A percentile compares a stretch with the other conserved stretches of the same genome.
phyloP scores from a whole-genome alignment of 1,284 basidiomycete species.

The Fomitopsis betulina region DNA sequence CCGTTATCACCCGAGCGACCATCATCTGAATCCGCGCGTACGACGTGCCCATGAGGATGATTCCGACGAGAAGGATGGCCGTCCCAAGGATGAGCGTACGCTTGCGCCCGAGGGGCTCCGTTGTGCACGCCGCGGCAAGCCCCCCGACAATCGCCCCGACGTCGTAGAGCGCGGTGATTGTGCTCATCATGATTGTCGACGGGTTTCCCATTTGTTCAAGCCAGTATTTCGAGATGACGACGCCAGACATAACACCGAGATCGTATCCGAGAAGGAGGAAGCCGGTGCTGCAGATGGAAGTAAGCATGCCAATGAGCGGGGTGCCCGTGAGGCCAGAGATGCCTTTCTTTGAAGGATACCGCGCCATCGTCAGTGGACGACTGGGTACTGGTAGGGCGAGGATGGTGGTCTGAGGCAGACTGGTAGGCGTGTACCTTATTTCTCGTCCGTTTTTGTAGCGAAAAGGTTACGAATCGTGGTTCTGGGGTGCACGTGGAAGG shows the following conservation, averaged over 20 bases:
- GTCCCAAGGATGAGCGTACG: conserved; percentile 36
- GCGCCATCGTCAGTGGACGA: too few species aligned
- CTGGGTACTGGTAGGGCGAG: too few species aligned
- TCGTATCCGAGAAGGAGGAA: conserved; percentile 43
- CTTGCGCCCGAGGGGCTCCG: conserved; percentile 32
- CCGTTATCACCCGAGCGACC: conserved; percentile 49
- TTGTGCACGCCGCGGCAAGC: conserved; percentile 12
- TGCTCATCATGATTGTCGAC: conserved; percentile 38
- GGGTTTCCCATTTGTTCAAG: conserved; percentile 38
- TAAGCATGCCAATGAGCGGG: conserved; percentile 6
- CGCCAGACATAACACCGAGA: conserved; percentile 45
- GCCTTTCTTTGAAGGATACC: not conserved
- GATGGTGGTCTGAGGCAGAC: too few species aligned
- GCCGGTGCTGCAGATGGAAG: conserved; percentile 18
- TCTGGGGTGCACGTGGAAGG: too few species aligned
- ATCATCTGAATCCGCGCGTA: conserved; percentile 33
- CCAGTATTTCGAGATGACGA: conserved; percentile 38
- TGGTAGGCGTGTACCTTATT: too few species aligned
- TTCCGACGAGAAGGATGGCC: conserved; percentile 41
- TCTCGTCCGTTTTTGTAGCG: too few species aligned
- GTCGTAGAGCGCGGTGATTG: conserved; percentile 37
- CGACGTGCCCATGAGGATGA: conserved; percentile 18
- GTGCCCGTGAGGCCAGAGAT: not conserved
- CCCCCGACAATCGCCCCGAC: conserved; percentile 12
- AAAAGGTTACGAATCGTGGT: too few species aligned